Percentiles rank a stretch among this genome's conserved stretches.
These are phyloP conservation scores for Malus hybrid DNA, from an alignment of 331 rosid species.

Conservation along the genomic window DNA sequence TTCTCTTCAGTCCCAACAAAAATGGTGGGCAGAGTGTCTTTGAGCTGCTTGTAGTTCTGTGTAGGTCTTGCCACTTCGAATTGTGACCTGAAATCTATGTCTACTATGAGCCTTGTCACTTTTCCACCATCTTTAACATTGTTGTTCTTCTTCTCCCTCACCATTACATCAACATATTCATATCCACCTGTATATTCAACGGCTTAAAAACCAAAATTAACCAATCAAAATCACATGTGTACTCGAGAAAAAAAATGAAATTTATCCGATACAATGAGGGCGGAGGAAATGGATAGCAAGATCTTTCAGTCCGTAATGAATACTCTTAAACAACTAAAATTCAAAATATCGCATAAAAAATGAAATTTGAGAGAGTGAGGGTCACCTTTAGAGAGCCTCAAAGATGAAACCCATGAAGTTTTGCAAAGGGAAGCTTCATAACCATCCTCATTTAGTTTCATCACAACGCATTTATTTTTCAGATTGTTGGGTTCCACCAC, in stretches of 20 bases:
- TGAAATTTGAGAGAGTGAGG: not conserved
- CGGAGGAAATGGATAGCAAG: not conserved
- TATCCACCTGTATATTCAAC: slow-evolving; percentile 18
- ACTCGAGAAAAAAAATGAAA: not conserved
- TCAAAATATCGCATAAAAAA: not conserved
- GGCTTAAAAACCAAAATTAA: not conserved
- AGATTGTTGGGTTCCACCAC: not conserved
- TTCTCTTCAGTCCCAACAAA: slow-evolving; percentile 41
- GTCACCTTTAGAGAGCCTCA: slow-evolving; percentile 10
- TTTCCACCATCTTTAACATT: not conserved
- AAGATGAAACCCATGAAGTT: slow-evolving; percentile 27
- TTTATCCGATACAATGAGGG: not conserved
- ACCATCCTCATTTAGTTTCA: slow-evolving; percentile 30
- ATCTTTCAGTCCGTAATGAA: not conserved
- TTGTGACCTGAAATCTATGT: slow-evolving; percentile 38
- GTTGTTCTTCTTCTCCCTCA: slow-evolving; percentile 1
- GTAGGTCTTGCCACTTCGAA: slow-evolving; percentile 42
- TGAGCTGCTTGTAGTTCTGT: slow-evolving; percentile 20
- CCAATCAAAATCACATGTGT: not conserved
- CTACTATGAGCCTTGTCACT: slow-evolving; percentile 32
- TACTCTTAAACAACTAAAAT: no score
- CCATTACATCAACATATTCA: slow-evolving; percentile 34
- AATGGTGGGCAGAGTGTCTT: slow-evolving; percentile 20
- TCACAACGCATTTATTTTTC: slow-evolving; percentile 23
- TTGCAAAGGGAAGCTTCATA: slow-evolving; percentile 42